These are phyloP conservation scores for Macrophomina pseudophaseolina DNA, from an alignment of 2,329 filamentous ascomycete genomes.

Conservation along the genomic window DNA sequence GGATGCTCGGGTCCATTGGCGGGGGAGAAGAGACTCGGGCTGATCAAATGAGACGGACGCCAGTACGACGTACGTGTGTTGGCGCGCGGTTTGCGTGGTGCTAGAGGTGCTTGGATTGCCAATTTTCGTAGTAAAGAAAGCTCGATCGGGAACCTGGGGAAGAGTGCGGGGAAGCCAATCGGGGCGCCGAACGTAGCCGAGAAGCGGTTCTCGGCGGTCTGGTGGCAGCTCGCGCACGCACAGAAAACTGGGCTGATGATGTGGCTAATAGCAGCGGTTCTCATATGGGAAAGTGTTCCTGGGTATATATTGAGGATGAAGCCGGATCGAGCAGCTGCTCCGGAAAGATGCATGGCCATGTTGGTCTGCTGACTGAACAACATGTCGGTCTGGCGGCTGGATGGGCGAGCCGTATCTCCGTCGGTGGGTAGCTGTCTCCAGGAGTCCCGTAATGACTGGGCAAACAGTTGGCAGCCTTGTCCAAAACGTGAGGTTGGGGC, in stretches of 20 bases:
- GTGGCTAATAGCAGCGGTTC: slow-evolving; percentile 1
- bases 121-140: not conserved
- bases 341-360: not conserved
- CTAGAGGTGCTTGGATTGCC: not conserved
- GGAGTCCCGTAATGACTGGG: not conserved
- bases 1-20: not conserved
- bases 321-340: slow-evolving; percentile 6
- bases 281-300: not conserved
- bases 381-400: not conserved
- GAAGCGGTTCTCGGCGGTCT: not conserved
- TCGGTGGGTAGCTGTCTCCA: not conserved
- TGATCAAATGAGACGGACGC: not conserved
- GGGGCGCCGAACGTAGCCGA: not conserved
- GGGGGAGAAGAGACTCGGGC: not conserved
- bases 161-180: slow-evolving; percentile 19
- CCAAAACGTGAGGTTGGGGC: not conserved
- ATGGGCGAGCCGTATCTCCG: not conserved
- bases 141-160: not conserved
- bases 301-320: not conserved
- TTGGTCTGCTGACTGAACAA: slow-evolving; percentile 12
- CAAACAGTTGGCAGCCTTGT: not conserved
- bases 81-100: not conserved
- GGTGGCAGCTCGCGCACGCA: not conserved
- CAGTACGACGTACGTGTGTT: not conserved
- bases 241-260: slow-evolving; percentile 18